Base-by-base conservation (phyloP, 169 alveolate species). In the Sarcocystis neurona region DNA sequence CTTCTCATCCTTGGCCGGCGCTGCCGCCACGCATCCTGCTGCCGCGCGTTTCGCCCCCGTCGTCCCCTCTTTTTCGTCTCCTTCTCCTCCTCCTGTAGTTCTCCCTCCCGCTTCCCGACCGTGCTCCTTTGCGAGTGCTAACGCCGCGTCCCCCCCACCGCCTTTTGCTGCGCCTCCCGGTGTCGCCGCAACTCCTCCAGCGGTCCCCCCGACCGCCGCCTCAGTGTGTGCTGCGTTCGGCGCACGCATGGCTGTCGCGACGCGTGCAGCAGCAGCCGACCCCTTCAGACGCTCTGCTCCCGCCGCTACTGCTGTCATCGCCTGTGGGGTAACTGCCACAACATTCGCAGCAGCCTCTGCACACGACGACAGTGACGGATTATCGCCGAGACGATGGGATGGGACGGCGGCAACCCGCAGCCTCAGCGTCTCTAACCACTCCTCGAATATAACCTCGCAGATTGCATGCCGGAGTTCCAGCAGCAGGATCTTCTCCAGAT, bases 381-480 rank as follows among this genome's bases (percentile, higher is more conserved):
- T n/a, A n/a, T n/a, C n/a, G n/a, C n/a, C n/a, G n/a, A n/a, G n/a
- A n/a, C n/a, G n/a, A n/a, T 30, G 80, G 44, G 63, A 53, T 10
- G 30, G 20, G 63, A 10, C 63, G 30, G 30, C 10, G 63, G 63
- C 63, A 10, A 20, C 20, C 50, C 41, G 44, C 74, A 44, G 86
- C 23, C 68, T 34, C 34, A 37, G 39, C 60, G n/a, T 56, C 60
- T 66, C 85, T 1, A 85, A 41, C 72, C 79, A 85, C 75, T 85
- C 90, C 30, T 85, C 90, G n/a, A 44, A 44, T 37, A 85, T 74
- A 2, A 85, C 41, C 50, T 72, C 84, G 46, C 84, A 78, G 30
- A 85, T 46, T 20, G 85, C 90, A 32, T 68, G 79, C 2, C 90
- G 84, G 4, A 85, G 90, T 85, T 85, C 90, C 50, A 66, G 84